Base-by-base conservation (phyloP, 2,329 filamentous ascomycete species). In the Aspergillus fumigatus region DNA sequence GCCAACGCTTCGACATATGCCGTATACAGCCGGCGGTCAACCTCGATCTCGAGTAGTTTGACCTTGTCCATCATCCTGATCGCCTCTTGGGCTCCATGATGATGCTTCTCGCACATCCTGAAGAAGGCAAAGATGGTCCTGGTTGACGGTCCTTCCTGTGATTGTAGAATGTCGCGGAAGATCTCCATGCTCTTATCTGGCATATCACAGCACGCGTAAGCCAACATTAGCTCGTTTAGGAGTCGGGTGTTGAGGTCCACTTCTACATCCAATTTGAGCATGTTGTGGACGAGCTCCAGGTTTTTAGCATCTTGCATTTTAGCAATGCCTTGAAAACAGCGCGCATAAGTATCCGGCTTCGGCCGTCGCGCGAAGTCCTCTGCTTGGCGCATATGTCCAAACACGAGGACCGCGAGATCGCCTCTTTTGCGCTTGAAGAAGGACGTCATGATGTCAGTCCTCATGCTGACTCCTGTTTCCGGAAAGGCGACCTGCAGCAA, bases 381-480 rank as follows among this genome's bases (percentile, higher is more conserved):
- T 61, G 92, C 87, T 51, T 88, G 82, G n/a, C 92, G 88, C 92
- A 97, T 97, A 70, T 97, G 90, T 14, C 89, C 89, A 73, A 99
- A 97, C 35, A 96, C 86, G 59, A 92, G 82, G 49, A 85, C 86
- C 2, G 90, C 92, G 82, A 97, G 92, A 67, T 97, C 92, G 11
- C 90, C 82, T 10, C 92, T 85, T 27, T 84, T 81, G 41, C 91
- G 87, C 7, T 81, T 76, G 69, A 95, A 96, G 75, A 97, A 97
- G 23, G 83, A 80, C 23, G 87, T 82, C 89, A 99, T 96, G 48
- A 97, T 79, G 26, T 80, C 74, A 14, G 87, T 85, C 9, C 93
- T 88, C 51, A 83, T 79, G 2, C 80, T 77, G 5, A 85, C 79
- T n/a, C 84, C 79, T 0, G 87, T 87, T 73, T 80, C 89, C 68